Evolutionary conservation across 768 basidiomycete species (phyloP), one percentile per base, ranked within the genome.

Genomic region (Naganishia vaughanmartiniae): DNA sequence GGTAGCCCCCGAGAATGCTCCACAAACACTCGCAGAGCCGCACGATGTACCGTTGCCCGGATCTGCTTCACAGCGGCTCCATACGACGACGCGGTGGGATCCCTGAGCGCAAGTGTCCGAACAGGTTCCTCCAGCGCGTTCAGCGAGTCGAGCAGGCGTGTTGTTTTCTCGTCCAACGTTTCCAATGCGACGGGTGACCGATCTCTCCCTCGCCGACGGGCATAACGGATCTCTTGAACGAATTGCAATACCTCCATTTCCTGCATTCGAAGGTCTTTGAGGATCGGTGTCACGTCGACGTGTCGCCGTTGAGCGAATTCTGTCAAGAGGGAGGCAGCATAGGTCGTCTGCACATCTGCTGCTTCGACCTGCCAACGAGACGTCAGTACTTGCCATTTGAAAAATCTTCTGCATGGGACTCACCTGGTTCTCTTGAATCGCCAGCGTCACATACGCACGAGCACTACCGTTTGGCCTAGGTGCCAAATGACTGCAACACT

Each of bases 381-480:
- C 14, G 48, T 51, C 48, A 51, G 48, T 51, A 51, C 7, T n/a
- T n/a, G 19, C 21, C 48, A 4, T 3, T 3, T 6, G 14, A 51
- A 7, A 21, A 51, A 4, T 11, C 15, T 7, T 36, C 4, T 36
- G 42, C 2, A 9, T 42, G 7, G 42, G n/a, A n/a, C 42, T 42
- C 14, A 42, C 42, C 14, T 42, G 48, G 7, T 4, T 51, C 19
- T 15, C 17, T 15, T 17, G 46, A 7, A 7, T 57, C 17, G 30
- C 57, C 36, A 39, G 57, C n/a, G 57, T 58, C 11, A 36, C n/a
- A 36, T 58, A 58, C 10, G 31, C n/a, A 36, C 34, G 31, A 36
- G 5, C 34, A 10, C 57, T 17, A 14, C 21, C 57, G 11, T 11
- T 15, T 17, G 60, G 60, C 42, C 60, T 63, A 4, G 60, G 60